Conservation (phyloP, 306 rosid genomes). For the Acmispon strigosus region DNA sequence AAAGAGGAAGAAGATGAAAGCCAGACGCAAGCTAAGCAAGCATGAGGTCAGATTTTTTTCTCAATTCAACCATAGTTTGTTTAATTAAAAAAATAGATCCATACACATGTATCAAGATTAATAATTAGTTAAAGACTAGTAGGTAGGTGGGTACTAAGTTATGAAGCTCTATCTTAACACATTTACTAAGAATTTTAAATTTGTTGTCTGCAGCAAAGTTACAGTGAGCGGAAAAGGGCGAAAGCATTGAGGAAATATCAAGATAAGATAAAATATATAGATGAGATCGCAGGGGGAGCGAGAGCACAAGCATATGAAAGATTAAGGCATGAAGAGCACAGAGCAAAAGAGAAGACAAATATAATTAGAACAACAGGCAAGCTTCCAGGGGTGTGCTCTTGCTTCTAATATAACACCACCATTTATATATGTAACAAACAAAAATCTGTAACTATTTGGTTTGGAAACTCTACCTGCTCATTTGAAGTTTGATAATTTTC, state of each 20-base stretch:
- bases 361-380: conserved; percentile 53
- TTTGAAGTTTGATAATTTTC: too few species aligned
- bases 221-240: conserved; percentile 28
- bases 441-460: conserved; percentile 17
- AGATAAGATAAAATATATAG: conserved; percentile 27
- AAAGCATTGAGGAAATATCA: conserved; percentile 28
- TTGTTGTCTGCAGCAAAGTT: conserved; percentile 37
- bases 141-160: too few species aligned
- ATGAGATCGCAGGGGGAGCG: conserved; percentile 48
- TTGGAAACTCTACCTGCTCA: background rate
- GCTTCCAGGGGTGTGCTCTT: conserved; percentile 45
- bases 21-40: conserved; percentile 30
- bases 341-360: conserved; percentile 57
- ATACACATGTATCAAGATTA: too few species aligned
- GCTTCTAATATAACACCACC: conserved; percentile 36
- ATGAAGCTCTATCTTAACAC: too few species aligned
- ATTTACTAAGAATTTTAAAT: too few species aligned
- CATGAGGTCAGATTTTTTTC: conserved; percentile 38
- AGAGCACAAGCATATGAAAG: conserved; percentile 52
- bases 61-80: too few species aligned
- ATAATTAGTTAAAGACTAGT: too few species aligned
- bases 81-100: too few species aligned
- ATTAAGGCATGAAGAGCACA: conserved; percentile 36
- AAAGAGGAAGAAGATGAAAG: conserved; percentile 48
- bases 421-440: background rate